Evolutionary conservation across 176 grass and related monocot genomes (phyloP).

Genomic region (Zea mays): DNA sequence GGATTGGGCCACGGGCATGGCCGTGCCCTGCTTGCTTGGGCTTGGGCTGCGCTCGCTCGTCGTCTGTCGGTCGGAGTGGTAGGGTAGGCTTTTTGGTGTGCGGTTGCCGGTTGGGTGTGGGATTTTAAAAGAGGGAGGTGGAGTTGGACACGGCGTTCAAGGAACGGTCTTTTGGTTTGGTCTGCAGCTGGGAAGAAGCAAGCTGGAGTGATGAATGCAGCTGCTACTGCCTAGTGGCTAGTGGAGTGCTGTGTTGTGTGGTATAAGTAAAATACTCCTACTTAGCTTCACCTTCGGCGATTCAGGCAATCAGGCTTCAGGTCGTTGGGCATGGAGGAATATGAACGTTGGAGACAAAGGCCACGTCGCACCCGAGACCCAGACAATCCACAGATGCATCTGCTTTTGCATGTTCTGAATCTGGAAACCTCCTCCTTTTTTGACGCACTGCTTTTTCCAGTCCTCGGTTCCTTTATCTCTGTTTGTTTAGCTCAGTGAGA

Average conservation of each 20-base stretch:
- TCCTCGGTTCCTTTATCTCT: background rate
- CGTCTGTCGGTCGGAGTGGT: too few species aligned
- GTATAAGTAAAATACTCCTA: slow-evolving; percentile 32
- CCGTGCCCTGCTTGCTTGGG: background rate
- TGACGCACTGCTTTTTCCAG: slow-evolving; percentile 4
- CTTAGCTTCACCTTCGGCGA: background rate
- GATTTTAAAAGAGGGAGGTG: background rate
- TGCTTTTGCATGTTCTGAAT: slow-evolving; percentile 41
- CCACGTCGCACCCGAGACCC: background rate
- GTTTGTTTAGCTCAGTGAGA: background rate
- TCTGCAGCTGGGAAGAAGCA: background rate
- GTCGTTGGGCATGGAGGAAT: slow-evolving; percentile 30
- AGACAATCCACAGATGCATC: background rate
- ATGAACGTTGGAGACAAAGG: slow-evolving; percentile 41
- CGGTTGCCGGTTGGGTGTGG: background rate
- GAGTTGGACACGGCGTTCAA: slow-evolving; percentile 24
- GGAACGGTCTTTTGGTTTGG: slow-evolving; percentile 41
- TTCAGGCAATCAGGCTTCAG: too few species aligned
- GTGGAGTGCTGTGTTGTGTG: background rate
- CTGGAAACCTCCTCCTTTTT: background rate
- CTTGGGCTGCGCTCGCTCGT: too few species aligned
- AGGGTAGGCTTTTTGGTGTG: background rate
- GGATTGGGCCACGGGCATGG: slow-evolving; percentile 39
- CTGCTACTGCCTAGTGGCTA: background rate
- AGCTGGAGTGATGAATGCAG: background rate